These are phyloP conservation scores for Fusarium brevicatenulatum DNA, from an alignment of 2,329 filamentous ascomycete genomes.

Conservation along the genomic window DNA sequence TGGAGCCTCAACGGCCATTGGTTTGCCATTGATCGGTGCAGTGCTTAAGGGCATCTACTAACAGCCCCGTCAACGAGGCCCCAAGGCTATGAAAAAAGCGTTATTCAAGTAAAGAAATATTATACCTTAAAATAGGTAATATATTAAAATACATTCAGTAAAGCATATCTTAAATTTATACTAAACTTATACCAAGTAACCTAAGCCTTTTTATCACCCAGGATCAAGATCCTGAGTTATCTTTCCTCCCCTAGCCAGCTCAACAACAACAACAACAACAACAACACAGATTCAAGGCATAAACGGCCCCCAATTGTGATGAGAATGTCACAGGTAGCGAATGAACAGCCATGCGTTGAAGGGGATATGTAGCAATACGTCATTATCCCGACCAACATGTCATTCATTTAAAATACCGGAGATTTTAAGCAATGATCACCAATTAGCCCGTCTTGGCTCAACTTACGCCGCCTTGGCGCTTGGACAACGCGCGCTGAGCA, in stretches of 20 bases:
- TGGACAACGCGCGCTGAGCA: neutral
- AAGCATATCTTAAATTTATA: too few species aligned
- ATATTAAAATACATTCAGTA: too few species aligned
- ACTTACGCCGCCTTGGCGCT: neutral
- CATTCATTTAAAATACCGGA: neutral
- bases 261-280: neutral
- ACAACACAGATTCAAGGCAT: neutral
- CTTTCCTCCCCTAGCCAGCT: neutral
- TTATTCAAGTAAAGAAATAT: too few species aligned
- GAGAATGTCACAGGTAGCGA: neutral
- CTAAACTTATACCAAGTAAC: too few species aligned
- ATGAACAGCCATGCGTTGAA: neutral
- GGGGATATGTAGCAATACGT: neutral
- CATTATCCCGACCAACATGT: neutral
- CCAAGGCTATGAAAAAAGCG: too few species aligned
- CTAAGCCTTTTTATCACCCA: too few species aligned
- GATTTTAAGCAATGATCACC: neutral
- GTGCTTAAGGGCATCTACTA: too few species aligned
- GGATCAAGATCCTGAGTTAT: too few species aligned
- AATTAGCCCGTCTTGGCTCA: neutral
- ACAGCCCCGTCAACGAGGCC: too few species aligned
- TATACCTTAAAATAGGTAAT: too few species aligned
- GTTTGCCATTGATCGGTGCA: too few species aligned
- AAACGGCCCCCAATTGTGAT: neutral
- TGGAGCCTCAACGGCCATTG: too few species aligned